A percentile compares a stretch with the other conserved stretches of the same genome.
These are phyloP conservation scores for Smallanthus sonchifolius DNA, from an alignment of 129 eudicot species.

Conservation along the genomic window DNA sequence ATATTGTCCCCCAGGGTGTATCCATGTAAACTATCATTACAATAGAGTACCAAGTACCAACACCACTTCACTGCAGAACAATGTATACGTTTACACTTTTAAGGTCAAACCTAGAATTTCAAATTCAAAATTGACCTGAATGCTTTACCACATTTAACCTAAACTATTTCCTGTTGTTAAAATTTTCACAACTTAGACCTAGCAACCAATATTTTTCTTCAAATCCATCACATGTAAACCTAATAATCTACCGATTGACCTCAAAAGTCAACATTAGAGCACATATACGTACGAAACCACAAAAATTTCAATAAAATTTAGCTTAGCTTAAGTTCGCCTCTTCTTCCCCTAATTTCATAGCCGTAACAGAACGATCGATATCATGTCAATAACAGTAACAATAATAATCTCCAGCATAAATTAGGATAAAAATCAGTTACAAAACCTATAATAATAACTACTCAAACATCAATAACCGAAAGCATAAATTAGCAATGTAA, in stretches of 20 bases:
- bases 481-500: slow-evolving; percentile 2
- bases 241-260: slow-evolving; percentile 12
- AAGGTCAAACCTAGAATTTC: slow-evolving; percentile 20
- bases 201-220: background rate
- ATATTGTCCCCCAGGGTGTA: too few species aligned
- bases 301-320: background rate
- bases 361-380: background rate
- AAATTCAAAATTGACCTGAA: slow-evolving; percentile 17
- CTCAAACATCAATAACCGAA: background rate
- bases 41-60: slow-evolving; percentile 10
- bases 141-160: slow-evolving; percentile 17
- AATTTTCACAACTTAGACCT: background rate
- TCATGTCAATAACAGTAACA: slow-evolving; percentile 4
- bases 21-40: too few species aligned
- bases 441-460: background rate
- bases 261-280: slow-evolving; percentile 17
- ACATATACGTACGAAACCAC: background rate
- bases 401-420: slow-evolving; percentile 2
- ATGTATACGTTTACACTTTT: slow-evolving; percentile 2
- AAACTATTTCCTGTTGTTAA: background rate
- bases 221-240: background rate
- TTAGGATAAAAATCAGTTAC: background rate
- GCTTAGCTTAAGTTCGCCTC: background rate
- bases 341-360: slow-evolving; percentile 3
- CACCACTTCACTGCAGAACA: slow-evolving; percentile 12